These are phyloP conservation scores for Gossypium rotundifolium DNA, from an alignment of 345 rosid genomes.

Conservation along the genomic window DNA sequence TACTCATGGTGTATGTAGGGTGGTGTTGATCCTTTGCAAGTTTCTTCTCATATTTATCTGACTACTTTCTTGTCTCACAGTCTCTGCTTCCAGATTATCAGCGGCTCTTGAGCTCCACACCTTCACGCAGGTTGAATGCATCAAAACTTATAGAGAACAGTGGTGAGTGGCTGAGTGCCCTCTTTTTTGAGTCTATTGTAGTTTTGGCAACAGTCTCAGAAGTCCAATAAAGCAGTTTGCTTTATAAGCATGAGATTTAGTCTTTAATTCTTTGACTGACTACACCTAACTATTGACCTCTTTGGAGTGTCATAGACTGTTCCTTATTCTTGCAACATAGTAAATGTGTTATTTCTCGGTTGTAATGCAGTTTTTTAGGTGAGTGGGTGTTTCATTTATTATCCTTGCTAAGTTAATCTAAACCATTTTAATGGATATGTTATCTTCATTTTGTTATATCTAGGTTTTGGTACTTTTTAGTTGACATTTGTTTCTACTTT, in stretches of 20 bases:
- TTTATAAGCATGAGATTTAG: neutral
- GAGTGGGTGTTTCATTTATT: neutral
- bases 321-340: neutral
- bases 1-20: conserved; percentile 1
- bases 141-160: conserved; percentile 90
- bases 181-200: neutral
- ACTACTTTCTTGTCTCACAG: conserved; percentile 56
- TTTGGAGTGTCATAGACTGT: neutral
- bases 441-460: neutral
- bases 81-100: conserved; percentile 99
- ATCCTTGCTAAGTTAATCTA: neutral
- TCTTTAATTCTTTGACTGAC: neutral
- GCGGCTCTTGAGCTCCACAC: conserved; percentile 92
- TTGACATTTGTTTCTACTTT: neutral
- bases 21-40: conserved; percentile 18
- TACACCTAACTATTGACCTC: neutral
- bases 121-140: conserved; percentile 95
- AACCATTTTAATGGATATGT: neutral
- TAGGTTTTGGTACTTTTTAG: neutral
- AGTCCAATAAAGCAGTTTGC: neutral
- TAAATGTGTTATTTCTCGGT: neutral
- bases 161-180: conserved; percentile 40
- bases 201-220: neutral
- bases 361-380: neutral
- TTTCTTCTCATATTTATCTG: conserved; percentile 36